Percentiles rank a stretch among this genome's conserved stretches.
These are phyloP conservation scores for Chaetomiaceae sp. DNA, from an alignment of 2,329 filamentous ascomycete species.

Conservation along the genomic window DNA sequence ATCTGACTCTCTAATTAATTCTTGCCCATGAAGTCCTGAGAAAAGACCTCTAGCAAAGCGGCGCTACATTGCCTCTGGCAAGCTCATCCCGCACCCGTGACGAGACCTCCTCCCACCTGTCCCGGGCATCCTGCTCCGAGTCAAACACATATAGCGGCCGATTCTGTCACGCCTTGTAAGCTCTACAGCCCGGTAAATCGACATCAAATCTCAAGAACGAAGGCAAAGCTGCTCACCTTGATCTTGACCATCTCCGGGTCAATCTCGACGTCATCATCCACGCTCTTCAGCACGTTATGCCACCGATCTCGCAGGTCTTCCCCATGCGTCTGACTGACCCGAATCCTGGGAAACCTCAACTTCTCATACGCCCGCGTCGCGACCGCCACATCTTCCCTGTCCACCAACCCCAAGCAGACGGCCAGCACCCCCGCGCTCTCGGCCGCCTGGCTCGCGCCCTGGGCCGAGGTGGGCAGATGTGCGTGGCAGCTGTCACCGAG, in stretches of 20 bases:
- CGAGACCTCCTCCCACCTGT: conserved; percentile 40
- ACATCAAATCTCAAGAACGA: no score
- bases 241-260: conserved; percentile 44
- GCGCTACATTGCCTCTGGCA: conserved; percentile 33
- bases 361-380: conserved; percentile 42
- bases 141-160: conserved; percentile 44
- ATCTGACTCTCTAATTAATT: no score
- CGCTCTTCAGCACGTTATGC: conserved; percentile 39
- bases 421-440: conserved; percentile 47
- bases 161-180: conserved; percentile 31
- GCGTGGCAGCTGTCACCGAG: conserved; percentile 52
- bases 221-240: conserved; percentile 4
- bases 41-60: conserved; percentile 26
- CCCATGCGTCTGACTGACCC: conserved; percentile 40
- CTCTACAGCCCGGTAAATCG: no score
- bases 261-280: conserved; percentile 39
- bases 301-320: conserved; percentile 41
- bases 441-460: conserved; percentile 50
- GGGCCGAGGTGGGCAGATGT: conserved; percentile 49
- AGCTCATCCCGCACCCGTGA: conserved; percentile 34
- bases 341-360: conserved; percentile 36
- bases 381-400: conserved; percentile 36
- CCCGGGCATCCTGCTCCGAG: conserved; percentile 39
- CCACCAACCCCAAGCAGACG: conserved; percentile 39
- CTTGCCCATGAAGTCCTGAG: no score